Base-by-base conservation (phyloP, 305 asterid species). In the Fraxinus platypoda region DNA sequence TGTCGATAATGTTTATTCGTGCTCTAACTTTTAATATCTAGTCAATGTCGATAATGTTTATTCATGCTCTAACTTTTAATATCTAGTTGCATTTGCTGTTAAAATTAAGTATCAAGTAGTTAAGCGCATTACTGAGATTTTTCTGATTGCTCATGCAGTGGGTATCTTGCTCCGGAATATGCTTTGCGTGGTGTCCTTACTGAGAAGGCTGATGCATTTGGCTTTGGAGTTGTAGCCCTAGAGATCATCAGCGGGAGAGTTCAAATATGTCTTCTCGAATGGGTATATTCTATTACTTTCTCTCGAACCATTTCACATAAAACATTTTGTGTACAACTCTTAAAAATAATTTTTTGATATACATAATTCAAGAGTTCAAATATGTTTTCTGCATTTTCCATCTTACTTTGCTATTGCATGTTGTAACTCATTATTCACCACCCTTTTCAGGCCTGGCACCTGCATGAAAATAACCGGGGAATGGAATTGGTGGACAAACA, bases 81-180 rank as follows among this genome's bases (percentile, higher is more conserved):
- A 57, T 6, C 68, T 21, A 19, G 6, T 9, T 23, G 6, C 72
- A 64, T 23, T 64, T 64, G 11, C 68, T 6, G 68, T 57, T 57
- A 4, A 5, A 57, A 57, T n/a, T 17, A 57, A 57, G 26, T 57
- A 17, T 17, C 66, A 54, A 4, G 66, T 17, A 19, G 57, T 46
- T 13, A 13, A 46, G 66, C n/a, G 26, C 26, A n/a, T 57, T 57
- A 1, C 68, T n/a, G 23, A 57, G 3, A 57, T 23, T 62, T 62
- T 62, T 8, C 31, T 62, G 19, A 0, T 25, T 66, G n/a, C 59
- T 81, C 28, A 62, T 81, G 37, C 77, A 86, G 85, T 21, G 62
- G 81, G 77, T 89, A 89, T 74, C 89, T 89, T 59, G 92, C 92
- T 33, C 92, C 92, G 5, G 89, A 89, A 78, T 89, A 89, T 81